These are phyloP conservation scores for Galerina sulciceps DNA, from an alignment of 768 basidiomycete genomes.

Conservation along the genomic window DNA sequence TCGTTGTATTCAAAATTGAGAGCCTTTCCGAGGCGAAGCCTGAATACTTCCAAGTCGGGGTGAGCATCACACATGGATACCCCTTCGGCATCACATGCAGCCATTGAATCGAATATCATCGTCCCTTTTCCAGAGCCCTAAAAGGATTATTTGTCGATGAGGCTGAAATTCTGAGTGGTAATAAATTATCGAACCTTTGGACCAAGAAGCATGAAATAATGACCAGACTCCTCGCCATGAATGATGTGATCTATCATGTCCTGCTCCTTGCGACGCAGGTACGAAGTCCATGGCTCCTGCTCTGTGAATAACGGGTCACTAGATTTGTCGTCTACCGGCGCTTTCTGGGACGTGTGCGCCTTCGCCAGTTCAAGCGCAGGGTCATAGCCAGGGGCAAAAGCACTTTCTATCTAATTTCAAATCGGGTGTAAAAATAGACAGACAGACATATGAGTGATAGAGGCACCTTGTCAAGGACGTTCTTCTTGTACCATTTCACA, in stretches of 20 bases:
- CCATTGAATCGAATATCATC: conserved; percentile 85
- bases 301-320: conserved; percentile 24
- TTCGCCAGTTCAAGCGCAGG: conserved; percentile 78
- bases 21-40: conserved; percentile 83
- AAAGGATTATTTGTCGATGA: conserved; percentile 2
- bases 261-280: conserved; percentile 77
- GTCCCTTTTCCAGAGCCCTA: conserved; percentile 84
- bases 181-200: conserved; percentile 62
- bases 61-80: conserved; percentile 83
- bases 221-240: conserved; percentile 69
- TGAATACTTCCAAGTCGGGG: conserved; percentile 86
- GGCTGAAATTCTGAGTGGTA: neutral
- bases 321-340: conserved; percentile 32
- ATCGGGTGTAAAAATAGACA: conserved; percentile 6
- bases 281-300: conserved; percentile 55
- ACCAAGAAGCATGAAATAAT: conserved; percentile 79
- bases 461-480: conserved; percentile 79
- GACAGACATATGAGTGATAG: neutral
- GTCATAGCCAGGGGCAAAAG: conserved; percentile 82
- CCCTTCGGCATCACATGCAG: conserved; percentile 67
- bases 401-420: conserved; percentile 66
- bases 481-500: conserved; percentile 80
- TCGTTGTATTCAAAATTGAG: conserved; percentile 87
- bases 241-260: conserved; percentile 79
- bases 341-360: conserved; percentile 40